A percentile compares a stretch with the other conserved stretches of the same genome.
phyloP scores from a whole-genome alignment of 305 asterid species.

The Ilex paraguariensis region DNA sequence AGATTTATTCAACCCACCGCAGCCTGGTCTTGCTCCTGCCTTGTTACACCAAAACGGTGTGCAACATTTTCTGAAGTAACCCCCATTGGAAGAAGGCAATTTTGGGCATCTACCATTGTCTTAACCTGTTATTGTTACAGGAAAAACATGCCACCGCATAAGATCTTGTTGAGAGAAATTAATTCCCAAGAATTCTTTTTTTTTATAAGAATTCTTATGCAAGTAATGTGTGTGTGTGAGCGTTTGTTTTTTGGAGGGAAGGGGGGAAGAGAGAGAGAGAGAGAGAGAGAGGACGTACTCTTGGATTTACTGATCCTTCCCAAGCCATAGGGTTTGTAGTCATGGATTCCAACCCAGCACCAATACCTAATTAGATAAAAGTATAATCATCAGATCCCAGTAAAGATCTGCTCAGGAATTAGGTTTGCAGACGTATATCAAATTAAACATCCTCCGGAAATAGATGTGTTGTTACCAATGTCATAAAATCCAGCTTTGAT shows the following conservation, averaged over 20 bases:
- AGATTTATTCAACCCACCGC: constrained; percentile 52
- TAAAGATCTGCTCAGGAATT: too few relatives aligned
- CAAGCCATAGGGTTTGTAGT: constrained; percentile 86
- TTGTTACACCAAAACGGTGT: constrained; percentile 77
- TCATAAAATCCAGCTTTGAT: constrained; percentile 97
- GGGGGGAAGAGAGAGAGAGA: constrained; percentile 6
- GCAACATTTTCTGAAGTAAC: constrained; percentile 95
- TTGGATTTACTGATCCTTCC: constrained; percentile 95
- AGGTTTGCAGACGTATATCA: too few relatives aligned
- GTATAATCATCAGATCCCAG: too few relatives aligned
- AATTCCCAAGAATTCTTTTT: too few relatives aligned
- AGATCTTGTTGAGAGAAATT: too few relatives aligned
- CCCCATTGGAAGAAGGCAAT: constrained; percentile 99
- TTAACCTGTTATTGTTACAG: constrained; percentile 39
- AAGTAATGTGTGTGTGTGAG: too few relatives aligned
- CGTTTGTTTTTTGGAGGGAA: background rate
- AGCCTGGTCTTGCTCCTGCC: constrained; percentile 96
- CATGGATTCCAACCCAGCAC: constrained; percentile 98
- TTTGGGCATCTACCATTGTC: constrained; percentile 72
- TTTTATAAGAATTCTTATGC: too few relatives aligned
- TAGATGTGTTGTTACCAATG: constrained; percentile 44
- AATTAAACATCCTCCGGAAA: too few relatives aligned
- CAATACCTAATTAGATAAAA: constrained; percentile 57
- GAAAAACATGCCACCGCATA: too few relatives aligned
- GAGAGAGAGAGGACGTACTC: constrained; percentile 35